Base-by-base conservation (phyloP, 805 yeast species). In the Candida orba region DNA sequence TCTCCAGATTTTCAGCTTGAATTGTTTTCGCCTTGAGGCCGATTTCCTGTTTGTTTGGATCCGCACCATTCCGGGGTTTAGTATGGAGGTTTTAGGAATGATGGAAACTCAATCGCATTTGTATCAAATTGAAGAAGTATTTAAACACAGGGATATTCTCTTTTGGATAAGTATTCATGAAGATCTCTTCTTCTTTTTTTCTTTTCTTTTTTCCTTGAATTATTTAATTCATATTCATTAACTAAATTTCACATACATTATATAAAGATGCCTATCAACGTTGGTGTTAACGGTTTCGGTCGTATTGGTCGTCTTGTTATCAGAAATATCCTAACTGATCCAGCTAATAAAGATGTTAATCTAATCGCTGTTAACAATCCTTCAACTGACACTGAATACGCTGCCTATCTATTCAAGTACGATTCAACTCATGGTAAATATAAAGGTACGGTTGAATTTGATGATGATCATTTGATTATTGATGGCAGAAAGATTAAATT, bases 251-350 rank as follows among this genome's bases (percentile, higher is more conserved):
- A 20, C 22, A 20, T 4, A 20, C 22, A 32, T 32, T 33, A 30
- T 13, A 4, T 14, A 23, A 23, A 39, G 30, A 54, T 54, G 61
- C 42, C 57, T 39, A 48, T 57, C 48, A 48, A 50, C 45, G 50
- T 86, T 68, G 95, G 95, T 72, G 87, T 86, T 67, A 86, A 86
- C 80, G 95, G 95, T 60, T 86, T 86, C 83, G 95, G 95, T 62
- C 82, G 95, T 72, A 86, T 86, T 63, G 95, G 95, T 56, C 86
- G 95, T 72, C 78, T 86, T 58, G 95, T 81, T 53, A 72, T 87
- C 60, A 82, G 95, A 75, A 76, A 84, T 64, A 95, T 95, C 51
- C 70, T 86, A 53, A 54, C 66, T 49, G 79, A 87, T 32, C 50
- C 48, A 30, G 52, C 40, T 13, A 52, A 53, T 33, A 24, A 37